A percentile compares a stretch with the other conserved stretches of the same genome.
These are phyloP conservation scores for Aphanomyces astaci DNA, from an alignment of 352 stramenopile species.

Conservation along the genomic window DNA sequence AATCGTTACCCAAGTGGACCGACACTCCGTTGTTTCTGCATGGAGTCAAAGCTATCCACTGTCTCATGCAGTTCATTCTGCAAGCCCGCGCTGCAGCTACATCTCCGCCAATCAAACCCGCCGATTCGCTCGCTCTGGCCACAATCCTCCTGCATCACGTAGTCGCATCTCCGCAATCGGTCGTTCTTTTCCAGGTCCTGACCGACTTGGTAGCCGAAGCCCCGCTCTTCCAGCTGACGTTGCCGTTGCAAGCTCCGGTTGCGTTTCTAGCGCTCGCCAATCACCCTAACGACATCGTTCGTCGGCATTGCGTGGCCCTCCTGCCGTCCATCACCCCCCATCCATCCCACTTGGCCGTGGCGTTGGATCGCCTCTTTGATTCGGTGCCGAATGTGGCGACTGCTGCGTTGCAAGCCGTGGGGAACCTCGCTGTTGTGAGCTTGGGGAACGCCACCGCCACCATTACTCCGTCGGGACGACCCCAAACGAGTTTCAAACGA, in stretches of 20 bases:
- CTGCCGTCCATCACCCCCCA: background rate
- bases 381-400: background rate
- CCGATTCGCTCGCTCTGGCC: background rate
- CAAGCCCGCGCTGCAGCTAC: background rate
- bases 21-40: background rate
- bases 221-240: background rate
- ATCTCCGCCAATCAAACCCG: conserved; percentile 1
- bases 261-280: background rate
- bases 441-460: conserved; percentile 24
- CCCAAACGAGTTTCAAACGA: too few relatives aligned
- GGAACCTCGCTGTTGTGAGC: background rate
- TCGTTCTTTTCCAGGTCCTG: conserved; percentile 1
- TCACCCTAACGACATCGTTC: background rate
- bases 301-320: background rate
- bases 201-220: background rate
- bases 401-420: background rate
- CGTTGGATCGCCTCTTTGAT: conserved; percentile 11
- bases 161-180: background rate
- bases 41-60: conserved; percentile 2
- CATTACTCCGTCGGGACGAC: too few relatives aligned
- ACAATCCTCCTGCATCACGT: background rate
- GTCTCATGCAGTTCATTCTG: background rate
- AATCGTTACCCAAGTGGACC: conserved; percentile 6
- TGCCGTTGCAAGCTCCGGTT: background rate
- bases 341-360: background rate